Evolutionary conservation across 2,329 filamentous ascomycete genomes (phyloP).

Genomic region (Clonostachys chloroleuca): DNA sequence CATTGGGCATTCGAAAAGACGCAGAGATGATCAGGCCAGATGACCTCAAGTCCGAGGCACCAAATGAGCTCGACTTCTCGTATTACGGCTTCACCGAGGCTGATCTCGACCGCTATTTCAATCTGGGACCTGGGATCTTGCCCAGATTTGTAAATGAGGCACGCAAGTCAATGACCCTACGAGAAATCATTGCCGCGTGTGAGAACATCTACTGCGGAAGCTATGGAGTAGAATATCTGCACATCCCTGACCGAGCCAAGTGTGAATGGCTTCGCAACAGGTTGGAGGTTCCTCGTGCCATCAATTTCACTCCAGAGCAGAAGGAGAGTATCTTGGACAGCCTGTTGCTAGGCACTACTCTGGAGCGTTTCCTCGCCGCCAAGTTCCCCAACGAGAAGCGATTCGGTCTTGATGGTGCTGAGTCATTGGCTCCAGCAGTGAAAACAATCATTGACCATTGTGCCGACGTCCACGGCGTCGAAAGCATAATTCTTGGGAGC

Average conservation of each 20-base stretch:
- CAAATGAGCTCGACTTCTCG: slow-evolving; percentile 51
- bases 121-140: slow-evolving; percentile 88
- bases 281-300: slow-evolving; percentile 87
- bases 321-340: slow-evolving; percentile 97
- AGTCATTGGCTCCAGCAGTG: slow-evolving; percentile 97
- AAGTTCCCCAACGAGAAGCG: slow-evolving; percentile 99
- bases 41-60: slow-evolving; percentile 54
- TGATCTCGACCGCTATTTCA: slow-evolving; percentile 89
- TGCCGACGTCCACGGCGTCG: slow-evolving; percentile 88
- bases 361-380: slow-evolving; percentile 90
- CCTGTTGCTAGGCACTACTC: slow-evolving; percentile 97
- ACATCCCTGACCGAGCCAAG: slow-evolving; percentile 94
- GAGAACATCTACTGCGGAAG: slow-evolving; percentile 95
- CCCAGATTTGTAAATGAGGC: slow-evolving; percentile 87
- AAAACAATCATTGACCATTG: slow-evolving; percentile 98
- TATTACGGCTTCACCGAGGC: slow-evolving; percentile 93
- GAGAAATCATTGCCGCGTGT: slow-evolving; percentile 89
- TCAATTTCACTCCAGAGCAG: slow-evolving; percentile 97
- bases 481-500: slow-evolving; percentile 99
- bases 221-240: slow-evolving; percentile 98
- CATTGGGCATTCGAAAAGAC: slow-evolving; percentile 72
- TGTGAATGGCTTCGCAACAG: slow-evolving; percentile 98
- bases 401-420: slow-evolving; percentile 96
- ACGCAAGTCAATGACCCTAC: slow-evolving; percentile 92
- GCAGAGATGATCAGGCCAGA: slow-evolving; percentile 5